Percentiles rank a stretch among this genome's conserved stretches.
Conservation (phyloP, 495 filamentous ascomycete genomes). For the Podospora sp. region DNA sequence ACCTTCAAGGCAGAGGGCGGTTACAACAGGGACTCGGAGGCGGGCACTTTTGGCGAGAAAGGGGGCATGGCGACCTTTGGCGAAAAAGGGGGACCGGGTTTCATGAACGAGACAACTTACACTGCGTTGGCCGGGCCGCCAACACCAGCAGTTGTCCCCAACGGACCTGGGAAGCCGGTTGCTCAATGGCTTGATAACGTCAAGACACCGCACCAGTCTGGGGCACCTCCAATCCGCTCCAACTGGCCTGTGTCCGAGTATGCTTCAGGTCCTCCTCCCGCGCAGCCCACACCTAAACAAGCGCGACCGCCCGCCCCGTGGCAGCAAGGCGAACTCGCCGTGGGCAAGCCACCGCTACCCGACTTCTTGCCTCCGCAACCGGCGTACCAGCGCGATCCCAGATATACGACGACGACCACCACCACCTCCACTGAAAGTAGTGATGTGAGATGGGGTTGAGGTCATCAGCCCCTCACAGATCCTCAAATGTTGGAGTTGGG, state of each 20-base stretch:
- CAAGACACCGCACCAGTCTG: constrained; percentile 24
- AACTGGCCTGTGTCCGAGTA: constrained; percentile 20
- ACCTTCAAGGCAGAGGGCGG: constrained; percentile 30
- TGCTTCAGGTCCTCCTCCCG: constrained; percentile 15
- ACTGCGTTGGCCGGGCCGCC: constrained; percentile 23
- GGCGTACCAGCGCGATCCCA: constrained; percentile 10
- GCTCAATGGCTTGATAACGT: constrained; percentile 26
- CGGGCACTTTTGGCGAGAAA: constrained; percentile 13
- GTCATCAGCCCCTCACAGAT: too few relatives aligned
- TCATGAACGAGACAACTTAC: constrained; percentile 30
- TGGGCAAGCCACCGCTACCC: background rate
- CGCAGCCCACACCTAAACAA: background rate
- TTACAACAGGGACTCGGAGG: constrained; percentile 9
- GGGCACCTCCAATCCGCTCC: background rate
- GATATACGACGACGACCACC: constrained; percentile 28
- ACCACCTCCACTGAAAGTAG: constrained; percentile 16
- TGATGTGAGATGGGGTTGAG: background rate
- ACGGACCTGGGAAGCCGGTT: constrained; percentile 20
- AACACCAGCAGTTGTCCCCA: constrained; percentile 14
- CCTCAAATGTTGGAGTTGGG: too few relatives aligned
- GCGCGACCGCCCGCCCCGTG: background rate
- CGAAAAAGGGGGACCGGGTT: background rate
- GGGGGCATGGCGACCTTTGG: background rate
- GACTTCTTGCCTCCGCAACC: constrained; percentile 20
- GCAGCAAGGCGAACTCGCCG: background rate